Base-by-base conservation (phyloP, 2,329 filamentous ascomycete genomes). In the Cadophora luteo-olivacea region DNA sequence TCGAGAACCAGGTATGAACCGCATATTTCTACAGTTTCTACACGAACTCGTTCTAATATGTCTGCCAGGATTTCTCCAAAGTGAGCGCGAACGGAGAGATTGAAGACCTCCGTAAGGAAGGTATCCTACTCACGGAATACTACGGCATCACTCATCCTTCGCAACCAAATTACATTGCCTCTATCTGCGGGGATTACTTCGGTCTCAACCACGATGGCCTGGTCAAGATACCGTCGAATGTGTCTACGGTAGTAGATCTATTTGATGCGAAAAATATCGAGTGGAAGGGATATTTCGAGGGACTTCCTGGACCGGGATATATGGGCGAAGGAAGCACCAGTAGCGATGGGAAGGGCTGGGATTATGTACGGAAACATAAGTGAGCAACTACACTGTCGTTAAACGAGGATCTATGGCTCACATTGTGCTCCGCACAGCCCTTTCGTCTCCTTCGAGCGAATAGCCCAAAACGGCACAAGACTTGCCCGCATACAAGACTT, bases 401-500 rank as follows among this genome's bases (percentile, higher is more conserved):
- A n/a, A n/a, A n/a, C n/a, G n/a, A n/a, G 41, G 41, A 45, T 3
- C 8, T 16, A 41, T 12, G 12, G 41, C 41, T 45, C 41, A 45
- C 41, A 19, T 45, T 19, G 41, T 45, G 19, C 41, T 45, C 2
- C 6, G 36, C 22, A 9, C 38, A 78, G 76, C 67, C 68, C 79
- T 75, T 73, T 82, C 3, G 79, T 89, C 60, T 80, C 87, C 61
- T 89, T 83, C 77, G 82, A 89, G 68, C 85, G 83, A 22, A 80
- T 87, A 64, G 84, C 85, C 69, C 79, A 82, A 55, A 84, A 84
- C 69, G 78, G 79, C 7, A 79, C 80, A 1, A 73, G 90, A 24
- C 81, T 91, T 1, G 82, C 84, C 45, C 84, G 86, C 69, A 84
- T 91, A 72, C 88, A 89, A 77, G 90, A 88, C 70, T 85, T 92